Conservation (phyloP, 78 protist species). For the Dictyostelium purpureum region DNA sequence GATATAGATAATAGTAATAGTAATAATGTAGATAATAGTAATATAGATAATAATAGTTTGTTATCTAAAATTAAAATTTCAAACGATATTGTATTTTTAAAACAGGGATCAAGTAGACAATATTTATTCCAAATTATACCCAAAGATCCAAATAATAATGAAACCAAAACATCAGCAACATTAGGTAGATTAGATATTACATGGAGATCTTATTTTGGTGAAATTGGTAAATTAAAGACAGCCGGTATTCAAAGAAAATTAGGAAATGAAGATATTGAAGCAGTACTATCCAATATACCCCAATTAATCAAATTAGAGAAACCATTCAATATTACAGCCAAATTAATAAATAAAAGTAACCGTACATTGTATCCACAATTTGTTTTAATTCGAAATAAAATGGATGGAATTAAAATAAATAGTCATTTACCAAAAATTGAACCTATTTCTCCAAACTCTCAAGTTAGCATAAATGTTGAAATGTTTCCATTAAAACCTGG, state of each 20-base stretch:
- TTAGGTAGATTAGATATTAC: constrained; percentile 71
- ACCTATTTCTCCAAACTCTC: not conserved
- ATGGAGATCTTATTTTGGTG: constrained; percentile 74
- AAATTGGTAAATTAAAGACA: constrained; percentile 69
- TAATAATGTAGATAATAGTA: not conserved
- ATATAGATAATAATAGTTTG: not conserved
- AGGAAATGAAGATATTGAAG: constrained; percentile 26
- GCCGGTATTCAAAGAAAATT: constrained; percentile 50
- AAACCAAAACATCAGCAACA: constrained; percentile 49
- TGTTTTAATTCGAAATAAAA: constrained; percentile 40
- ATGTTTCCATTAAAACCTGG: constrained; percentile 78
- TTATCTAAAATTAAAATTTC: not conserved
- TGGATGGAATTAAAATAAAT: constrained; percentile 68
- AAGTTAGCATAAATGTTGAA: constrained; percentile 22
- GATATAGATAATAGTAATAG: not conserved
- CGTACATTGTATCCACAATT: constrained; percentile 35
- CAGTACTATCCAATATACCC: constrained; percentile 16
- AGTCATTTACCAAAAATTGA: constrained; percentile 48
- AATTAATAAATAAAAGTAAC: constrained; percentile 28
- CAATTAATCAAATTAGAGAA: constrained; percentile 16
- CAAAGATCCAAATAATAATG: constrained; percentile 22
- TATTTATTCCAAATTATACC: constrained; percentile 66
- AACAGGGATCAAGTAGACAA: constrained; percentile 55
- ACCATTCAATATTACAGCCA: constrained; percentile 32
- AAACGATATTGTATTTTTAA: constrained; percentile 65